Evolutionary conservation across 2,329 filamentous ascomycete species (phyloP).

Genomic region (Apiospora malaysiana): DNA sequence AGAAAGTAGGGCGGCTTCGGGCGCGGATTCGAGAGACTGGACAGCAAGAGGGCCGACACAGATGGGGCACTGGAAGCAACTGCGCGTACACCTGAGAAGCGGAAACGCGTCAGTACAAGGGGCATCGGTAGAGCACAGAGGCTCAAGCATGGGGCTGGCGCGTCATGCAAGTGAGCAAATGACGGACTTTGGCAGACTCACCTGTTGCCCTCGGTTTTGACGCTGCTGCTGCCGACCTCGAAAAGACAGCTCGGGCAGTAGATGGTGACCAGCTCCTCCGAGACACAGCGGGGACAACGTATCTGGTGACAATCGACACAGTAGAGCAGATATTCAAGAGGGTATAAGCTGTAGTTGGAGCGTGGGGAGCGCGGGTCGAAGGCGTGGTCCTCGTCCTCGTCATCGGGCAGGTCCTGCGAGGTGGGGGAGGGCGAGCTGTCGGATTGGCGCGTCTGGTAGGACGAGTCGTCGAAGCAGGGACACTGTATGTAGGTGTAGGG

Average conservation of each 20-base stretch:
- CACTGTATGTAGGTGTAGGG: conserved; percentile 73
- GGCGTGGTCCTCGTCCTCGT: conserved; percentile 66
- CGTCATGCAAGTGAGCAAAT: too few species aligned
- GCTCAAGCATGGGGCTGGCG: too few species aligned
- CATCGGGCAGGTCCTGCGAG: conserved; percentile 22
- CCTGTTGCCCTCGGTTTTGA: conserved; percentile 93
- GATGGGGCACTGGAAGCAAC: conserved; percentile 93
- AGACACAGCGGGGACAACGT: conserved; percentile 87
- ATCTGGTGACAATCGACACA: conserved; percentile 98
- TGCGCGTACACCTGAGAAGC: conserved; percentile 89
- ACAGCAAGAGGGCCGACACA: conserved; percentile 83
- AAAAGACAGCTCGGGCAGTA: conserved; percentile 96
- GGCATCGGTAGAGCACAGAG: too few species aligned
- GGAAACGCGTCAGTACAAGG: too few species aligned
- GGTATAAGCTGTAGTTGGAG: conserved; percentile 90
- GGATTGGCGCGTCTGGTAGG: conserved; percentile 37
- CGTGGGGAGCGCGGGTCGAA: conserved; percentile 87
- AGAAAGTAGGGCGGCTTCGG: conserved; percentile 51
- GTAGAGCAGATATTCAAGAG: conserved; percentile 91
- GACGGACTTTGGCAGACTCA: too few species aligned
- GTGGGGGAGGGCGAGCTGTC: conserved; percentile 28
- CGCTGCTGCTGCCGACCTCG: conserved; percentile 90
- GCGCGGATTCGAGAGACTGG: conserved; percentile 67
- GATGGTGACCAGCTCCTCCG: conserved; percentile 93
- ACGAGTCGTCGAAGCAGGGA: conserved; percentile 56